Evolutionary conservation across 192 early-diverging fungal species (phyloP), one percentile per base, ranked within the genome.

Genomic region (Fimicolochytrium jonesii): DNA sequence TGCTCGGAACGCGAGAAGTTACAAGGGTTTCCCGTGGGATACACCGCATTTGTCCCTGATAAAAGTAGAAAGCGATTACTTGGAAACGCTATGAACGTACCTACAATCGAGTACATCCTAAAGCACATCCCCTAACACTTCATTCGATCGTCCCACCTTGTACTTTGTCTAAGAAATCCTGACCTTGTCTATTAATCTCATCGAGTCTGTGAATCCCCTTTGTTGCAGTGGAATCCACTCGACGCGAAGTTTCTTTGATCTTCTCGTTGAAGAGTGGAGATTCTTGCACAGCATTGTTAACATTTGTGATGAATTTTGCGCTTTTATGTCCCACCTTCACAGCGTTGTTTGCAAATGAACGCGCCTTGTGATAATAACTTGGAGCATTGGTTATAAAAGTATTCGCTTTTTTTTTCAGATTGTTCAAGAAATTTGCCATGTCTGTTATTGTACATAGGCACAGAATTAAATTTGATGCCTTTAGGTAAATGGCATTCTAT

Each of bases 401-500:
- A 10, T 25, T 10, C 15, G 46, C 46, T 7, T 10, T 25, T 25
- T 48, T 48, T 23, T 48, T 48, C 7, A 48, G 15, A 7, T 48
- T 48, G 22, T 9, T 22, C 6, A 48, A 48, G 46, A 48, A 48
- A 7, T 48, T 48, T n/a, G 11, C 46, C 46, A 48, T 48, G 11
- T 48, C 23, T 48, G 9, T 18, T 48, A 23, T 25, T 48, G 46
- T 48, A 25, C 6, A 9, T 10, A n/a, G 10, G 23, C 6, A 48
- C 7, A 48, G 23, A n/a, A 48, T n/a, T 48, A 48, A 17, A 6
- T 6, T 7, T 48, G 10, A n/a, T n/a, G n/a, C n/a, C n/a, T n/a
- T 48, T 18, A 48, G 23, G 46, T 48, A 48, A 48, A 58, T 58
- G 56, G 56, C 56, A 23, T 58, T 43, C 23, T 58, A 58, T 28